Percentiles rank a stretch among this genome's conserved stretches.
Evolutionary conservation across 768 basidiomycete genomes (phyloP).

Genomic region (Boletus pseudo-olivaceus): DNA sequence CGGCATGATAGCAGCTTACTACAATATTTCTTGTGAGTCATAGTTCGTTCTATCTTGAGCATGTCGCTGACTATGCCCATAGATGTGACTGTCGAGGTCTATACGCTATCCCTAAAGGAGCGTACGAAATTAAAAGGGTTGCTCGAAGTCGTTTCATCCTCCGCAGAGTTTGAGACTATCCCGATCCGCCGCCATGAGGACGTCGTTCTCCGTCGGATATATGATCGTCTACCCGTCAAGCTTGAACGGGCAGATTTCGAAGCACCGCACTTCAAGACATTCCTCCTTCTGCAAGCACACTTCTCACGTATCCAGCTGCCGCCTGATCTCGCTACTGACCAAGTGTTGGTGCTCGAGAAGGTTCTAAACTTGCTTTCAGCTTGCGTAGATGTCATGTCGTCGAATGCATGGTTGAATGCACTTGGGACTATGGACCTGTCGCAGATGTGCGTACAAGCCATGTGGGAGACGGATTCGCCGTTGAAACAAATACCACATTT

Average conservation of each 20-base stretch:
- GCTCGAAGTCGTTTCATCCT: constrained; percentile 94
- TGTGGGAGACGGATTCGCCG: constrained; percentile 97
- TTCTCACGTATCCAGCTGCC: constrained; percentile 92
- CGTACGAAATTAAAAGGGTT: constrained; percentile 96
- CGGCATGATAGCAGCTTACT: constrained; percentile 98
- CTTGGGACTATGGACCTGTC: constrained; percentile 96
- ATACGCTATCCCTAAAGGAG: constrained; percentile 92
- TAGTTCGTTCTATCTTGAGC: not conserved
- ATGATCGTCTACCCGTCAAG: constrained; percentile 97
- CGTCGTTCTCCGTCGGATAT: constrained; percentile 76
- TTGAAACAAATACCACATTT: constrained; percentile 97
- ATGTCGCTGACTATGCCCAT: constrained; percentile 4
- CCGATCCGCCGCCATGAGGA: constrained; percentile 97
- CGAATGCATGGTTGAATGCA: constrained; percentile 92
- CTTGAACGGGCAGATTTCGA: constrained; percentile 81
- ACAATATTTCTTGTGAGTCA: constrained; percentile 82
- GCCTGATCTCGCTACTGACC: constrained; percentile 91
- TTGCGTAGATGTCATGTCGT: constrained; percentile 97
- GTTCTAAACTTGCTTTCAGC: constrained; percentile 89
- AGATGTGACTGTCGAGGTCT: constrained; percentile 97
- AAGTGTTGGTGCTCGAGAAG: constrained; percentile 82
- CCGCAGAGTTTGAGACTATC: constrained; percentile 92
- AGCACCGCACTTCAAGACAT: constrained; percentile 96
- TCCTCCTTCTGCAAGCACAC: constrained; percentile 94
- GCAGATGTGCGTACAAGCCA: constrained; percentile 97